Percentiles rank a stretch among this genome's conserved stretches.
Conservation (phyloP, 352 stramenopile species). For the Phytophthora lateralis region DNA sequence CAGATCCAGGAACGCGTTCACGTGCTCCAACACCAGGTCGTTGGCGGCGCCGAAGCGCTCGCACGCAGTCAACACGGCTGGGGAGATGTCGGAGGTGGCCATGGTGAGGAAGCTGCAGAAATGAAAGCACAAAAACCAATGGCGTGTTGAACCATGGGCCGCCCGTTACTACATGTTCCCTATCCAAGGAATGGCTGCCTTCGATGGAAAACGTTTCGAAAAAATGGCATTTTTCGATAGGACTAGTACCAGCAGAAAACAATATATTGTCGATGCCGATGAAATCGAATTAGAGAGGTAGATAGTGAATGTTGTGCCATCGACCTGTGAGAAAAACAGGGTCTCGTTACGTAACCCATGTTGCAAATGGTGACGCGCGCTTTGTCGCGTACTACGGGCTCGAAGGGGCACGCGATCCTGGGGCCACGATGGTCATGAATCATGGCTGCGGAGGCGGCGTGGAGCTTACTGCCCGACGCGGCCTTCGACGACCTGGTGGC, state of each 20-base stretch:
- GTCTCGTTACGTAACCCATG: no score
- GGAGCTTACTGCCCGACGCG: constrained; percentile 40
- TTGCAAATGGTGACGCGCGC: not conserved
- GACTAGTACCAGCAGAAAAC: no score
- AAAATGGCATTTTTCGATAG: no score
- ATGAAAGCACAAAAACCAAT: constrained; percentile 6
- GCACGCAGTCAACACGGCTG: constrained; percentile 55
- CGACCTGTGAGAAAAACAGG: no score
- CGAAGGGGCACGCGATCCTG: constrained; percentile 23
- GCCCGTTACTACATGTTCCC: constrained; percentile 16
- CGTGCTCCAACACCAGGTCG: constrained; percentile 52
- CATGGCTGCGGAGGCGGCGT: constrained; percentile 18
- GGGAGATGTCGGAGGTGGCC: constrained; percentile 39
- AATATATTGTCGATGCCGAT: no score
- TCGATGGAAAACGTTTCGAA: not conserved
- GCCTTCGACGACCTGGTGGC: constrained; percentile 56
- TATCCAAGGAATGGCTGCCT: constrained; percentile 2
- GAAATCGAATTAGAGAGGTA: no score
- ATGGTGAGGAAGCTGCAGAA: not conserved
- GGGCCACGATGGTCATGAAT: not conserved
- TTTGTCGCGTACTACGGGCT: not conserved
- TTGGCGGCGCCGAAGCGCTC: constrained; percentile 46
- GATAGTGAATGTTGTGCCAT: no score
- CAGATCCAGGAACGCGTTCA: constrained; percentile 64
- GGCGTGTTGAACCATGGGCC: constrained; percentile 1